Evolutionary conservation across 148 eudicot species (phyloP), one percentile per base, ranked within the genome.

Genomic region (Chenopodium suecicum): DNA sequence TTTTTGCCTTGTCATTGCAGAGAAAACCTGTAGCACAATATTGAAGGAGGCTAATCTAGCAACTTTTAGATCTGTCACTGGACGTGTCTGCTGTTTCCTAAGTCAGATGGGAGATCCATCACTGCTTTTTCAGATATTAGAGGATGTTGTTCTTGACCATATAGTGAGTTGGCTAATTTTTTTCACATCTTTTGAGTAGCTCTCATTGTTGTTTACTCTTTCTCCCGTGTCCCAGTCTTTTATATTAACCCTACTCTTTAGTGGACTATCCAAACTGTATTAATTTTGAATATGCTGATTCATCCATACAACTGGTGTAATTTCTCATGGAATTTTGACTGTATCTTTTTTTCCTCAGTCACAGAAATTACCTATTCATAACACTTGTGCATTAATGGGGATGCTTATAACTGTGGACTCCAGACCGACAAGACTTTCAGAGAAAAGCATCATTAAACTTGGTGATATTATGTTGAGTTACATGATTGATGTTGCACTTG

Each of bases 301-400:
- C 23, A 48, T 75, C 41, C 13, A 20, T 25, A 60, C 13, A 32
- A 4, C 9, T 79, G 50, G 48, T 46, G 9, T 78, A 2, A 54
- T 3, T 54, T 52, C 16, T 19, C 22, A 4, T 34, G 46, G 7
- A 47, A 16, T 77, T 66, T 41, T 74, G n/a, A 25, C 72, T 52
- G n/a, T 81, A 29, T 37, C n/a, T 76, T 68, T 23, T 60, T 63
- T 81, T 79, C 76, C 68, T 31, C 90, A 92, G 98, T 88, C 84
- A 50, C 81, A 73, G 78, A 84, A 83, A 75, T 90, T 81, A 80
- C 91, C 92, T 54, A 63, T 88, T 77, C 93, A 90, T 72, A 96
- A 96, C 82, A 81, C 79, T n/a, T 89, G 98, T 82, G 97, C 93
- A 13, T 78, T 96, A 81, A 83, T 96, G 82, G 88, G 97, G 82